Evolutionary conservation across 768 basidiomycete genomes (phyloP).

Genomic region (Lactarius vividus): DNA sequence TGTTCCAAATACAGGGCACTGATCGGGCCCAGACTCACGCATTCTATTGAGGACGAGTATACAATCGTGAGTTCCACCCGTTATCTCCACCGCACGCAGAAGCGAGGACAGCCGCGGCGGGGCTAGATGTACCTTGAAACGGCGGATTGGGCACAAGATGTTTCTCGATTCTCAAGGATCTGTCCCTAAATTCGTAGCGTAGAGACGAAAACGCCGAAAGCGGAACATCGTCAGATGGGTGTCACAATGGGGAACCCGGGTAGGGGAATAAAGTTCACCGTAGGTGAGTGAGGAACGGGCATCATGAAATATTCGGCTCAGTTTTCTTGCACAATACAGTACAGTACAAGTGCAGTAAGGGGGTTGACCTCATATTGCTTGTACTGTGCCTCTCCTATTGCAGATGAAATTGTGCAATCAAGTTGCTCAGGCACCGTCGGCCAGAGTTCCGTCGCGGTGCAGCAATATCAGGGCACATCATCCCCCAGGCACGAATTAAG

Average conservation of each 20-base stretch:
- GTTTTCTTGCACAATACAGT: conserved; percentile 7
- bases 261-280: conserved; percentile 8
- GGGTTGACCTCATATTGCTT: background rate
- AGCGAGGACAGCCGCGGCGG: background rate
- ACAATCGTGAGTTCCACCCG: conserved; percentile 1
- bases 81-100: conserved; percentile 7
- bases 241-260: background rate
- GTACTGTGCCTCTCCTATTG: background rate
- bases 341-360: background rate
- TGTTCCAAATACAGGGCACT: background rate
- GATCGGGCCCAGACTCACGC: conserved; percentile 3
- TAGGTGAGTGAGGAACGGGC: background rate
- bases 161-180: background rate
- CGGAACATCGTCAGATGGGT: background rate
- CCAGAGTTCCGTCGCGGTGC: background rate
- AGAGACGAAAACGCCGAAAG: background rate
- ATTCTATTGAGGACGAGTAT: background rate
- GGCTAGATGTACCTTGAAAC: background rate
- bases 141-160: background rate
- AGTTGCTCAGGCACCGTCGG: background rate
- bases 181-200: background rate
- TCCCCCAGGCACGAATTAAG: background rate
- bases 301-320: conserved; percentile 14
- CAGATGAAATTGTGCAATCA: background rate
- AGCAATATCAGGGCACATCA: background rate